Conservation (phyloP, 306 rosid genomes). For the Phaseolus lunatus region DNA sequence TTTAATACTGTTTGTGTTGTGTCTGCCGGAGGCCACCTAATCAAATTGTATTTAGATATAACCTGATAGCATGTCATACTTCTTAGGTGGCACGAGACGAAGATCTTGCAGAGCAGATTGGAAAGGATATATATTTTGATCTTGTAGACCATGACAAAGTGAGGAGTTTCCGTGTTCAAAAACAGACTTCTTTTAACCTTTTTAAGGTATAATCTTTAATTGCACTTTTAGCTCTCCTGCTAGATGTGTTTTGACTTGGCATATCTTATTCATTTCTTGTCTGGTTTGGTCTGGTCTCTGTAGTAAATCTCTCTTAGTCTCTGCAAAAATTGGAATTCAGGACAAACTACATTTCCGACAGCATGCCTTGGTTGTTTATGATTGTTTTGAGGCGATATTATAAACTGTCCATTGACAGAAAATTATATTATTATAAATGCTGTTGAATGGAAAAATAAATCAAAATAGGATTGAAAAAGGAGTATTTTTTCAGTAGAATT, state of each 20-base stretch:
- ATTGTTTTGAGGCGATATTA: neutral
- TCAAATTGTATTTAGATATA: slow-evolving; percentile 16
- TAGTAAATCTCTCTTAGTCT: neutral
- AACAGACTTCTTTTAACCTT: slow-evolving; percentile 67
- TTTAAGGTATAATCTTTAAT: slow-evolving; percentile 72
- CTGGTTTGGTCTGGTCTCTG: neutral
- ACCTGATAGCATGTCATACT: slow-evolving; percentile 37
- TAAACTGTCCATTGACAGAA: neutral
- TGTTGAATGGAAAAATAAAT: neutral
- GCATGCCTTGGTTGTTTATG: neutral
- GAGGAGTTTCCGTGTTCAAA: slow-evolving; percentile 82
- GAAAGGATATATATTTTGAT: slow-evolving; percentile 89
- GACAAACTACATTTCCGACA: neutral
- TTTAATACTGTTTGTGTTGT: slow-evolving; percentile 18
- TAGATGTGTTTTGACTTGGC: slow-evolving; percentile 9
- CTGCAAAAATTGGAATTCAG: neutral
- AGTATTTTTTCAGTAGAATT: neutral
- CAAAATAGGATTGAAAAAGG: neutral
- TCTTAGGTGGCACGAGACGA: slow-evolving; percentile 85
- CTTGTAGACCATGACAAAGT: slow-evolving; percentile 97
- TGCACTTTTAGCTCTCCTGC: slow-evolving; percentile 10
- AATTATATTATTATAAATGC: neutral
- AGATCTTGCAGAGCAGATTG: slow-evolving; percentile 78
- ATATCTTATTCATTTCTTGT: neutral
- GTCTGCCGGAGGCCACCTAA: slow-evolving; percentile 31